phyloP scores from a whole-genome alignment of 2,329 filamentous ascomycete species.

The Fusarium transvaalense region DNA sequence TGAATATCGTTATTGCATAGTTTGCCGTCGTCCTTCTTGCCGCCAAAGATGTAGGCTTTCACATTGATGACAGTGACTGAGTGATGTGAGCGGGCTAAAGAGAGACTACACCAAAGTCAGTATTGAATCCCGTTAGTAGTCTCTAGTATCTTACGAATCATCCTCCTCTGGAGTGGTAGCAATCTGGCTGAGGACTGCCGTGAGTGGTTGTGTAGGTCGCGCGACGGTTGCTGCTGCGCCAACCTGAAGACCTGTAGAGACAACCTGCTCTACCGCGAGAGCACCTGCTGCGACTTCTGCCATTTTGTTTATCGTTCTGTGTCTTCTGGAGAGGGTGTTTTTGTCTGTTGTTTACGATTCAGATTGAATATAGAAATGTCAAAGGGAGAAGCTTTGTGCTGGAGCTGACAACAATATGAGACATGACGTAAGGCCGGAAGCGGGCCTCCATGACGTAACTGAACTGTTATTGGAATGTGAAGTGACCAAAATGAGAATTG shows the following conservation, averaged over 20 bases:
- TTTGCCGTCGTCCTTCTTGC: slow-evolving; percentile 25
- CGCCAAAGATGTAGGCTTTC: slow-evolving; percentile 41
- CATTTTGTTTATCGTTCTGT: slow-evolving; percentile 6
- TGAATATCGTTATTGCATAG: slow-evolving; percentile 37
- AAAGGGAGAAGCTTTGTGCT: background rate
- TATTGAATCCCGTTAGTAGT: accelerated
- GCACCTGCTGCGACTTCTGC: slow-evolving; percentile 42
- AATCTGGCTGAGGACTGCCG: slow-evolving; percentile 39
- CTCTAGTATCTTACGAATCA: background rate
- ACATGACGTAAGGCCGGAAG: slow-evolving; percentile 26
- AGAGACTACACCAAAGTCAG: background rate
- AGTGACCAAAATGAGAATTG: background rate
- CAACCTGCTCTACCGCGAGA: slow-evolving; percentile 35
- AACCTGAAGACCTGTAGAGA: slow-evolving; percentile 38
- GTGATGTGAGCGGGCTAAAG: slow-evolving; percentile 35
- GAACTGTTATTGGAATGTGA: background rate
- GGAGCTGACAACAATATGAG: slow-evolving; percentile 11
- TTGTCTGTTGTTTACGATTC: background rate
- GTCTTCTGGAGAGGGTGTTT: background rate
- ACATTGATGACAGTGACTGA: slow-evolving; percentile 30
- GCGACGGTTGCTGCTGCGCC: slow-evolving; percentile 36
- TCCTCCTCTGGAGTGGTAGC: slow-evolving; percentile 28
- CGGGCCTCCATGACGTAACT: slow-evolving; percentile 27
- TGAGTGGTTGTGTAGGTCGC: slow-evolving; percentile 38
- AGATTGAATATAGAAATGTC: background rate